phyloP scores from a whole-genome alignment of 2,329 filamentous ascomycete genomes.

The Fusarium sp. region DNA sequence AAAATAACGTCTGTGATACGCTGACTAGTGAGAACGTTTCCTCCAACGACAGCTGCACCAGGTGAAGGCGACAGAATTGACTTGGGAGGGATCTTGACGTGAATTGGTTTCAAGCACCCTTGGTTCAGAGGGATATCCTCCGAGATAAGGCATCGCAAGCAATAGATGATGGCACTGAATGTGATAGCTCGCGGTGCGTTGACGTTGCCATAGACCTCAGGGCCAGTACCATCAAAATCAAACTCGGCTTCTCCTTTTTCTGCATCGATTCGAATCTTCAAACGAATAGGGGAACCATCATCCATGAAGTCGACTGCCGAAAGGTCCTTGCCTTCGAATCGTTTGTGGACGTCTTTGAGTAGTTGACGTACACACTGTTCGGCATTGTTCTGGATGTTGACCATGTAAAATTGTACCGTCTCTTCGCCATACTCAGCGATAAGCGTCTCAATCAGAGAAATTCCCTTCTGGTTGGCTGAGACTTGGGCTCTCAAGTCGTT shows the following conservation, averaged over 20 bases:
- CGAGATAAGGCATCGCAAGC: slow-evolving; percentile 80
- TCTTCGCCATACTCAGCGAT: slow-evolving; percentile 83
- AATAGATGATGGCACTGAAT: slow-evolving; percentile 90
- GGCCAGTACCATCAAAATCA: slow-evolving; percentile 83
- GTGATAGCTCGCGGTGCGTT: slow-evolving; percentile 87
- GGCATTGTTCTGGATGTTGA: slow-evolving; percentile 82
- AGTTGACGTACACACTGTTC: slow-evolving; percentile 79
- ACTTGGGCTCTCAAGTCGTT: slow-evolving; percentile 88
- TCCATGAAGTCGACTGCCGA: slow-evolving; percentile 85
- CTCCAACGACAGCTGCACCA: slow-evolving; percentile 83
- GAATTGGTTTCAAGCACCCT: slow-evolving; percentile 81
- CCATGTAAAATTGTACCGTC: slow-evolving; percentile 87
- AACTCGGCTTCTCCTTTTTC: slow-evolving; percentile 82
- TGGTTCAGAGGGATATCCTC: slow-evolving; percentile 88
- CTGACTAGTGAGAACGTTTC: slow-evolving; percentile 72
- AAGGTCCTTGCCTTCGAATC: slow-evolving; percentile 77
- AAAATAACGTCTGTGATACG: slow-evolving; percentile 61
- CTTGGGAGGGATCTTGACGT: slow-evolving; percentile 77
- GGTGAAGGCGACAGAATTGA: slow-evolving; percentile 82
- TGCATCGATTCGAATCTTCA: slow-evolving; percentile 80
- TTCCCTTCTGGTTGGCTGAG: slow-evolving; percentile 86
- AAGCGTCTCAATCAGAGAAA: slow-evolving; percentile 80
- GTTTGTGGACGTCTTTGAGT: slow-evolving; percentile 75
- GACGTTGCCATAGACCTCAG: slow-evolving; percentile 83
- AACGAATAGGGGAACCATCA: slow-evolving; percentile 80